phyloP scores from a whole-genome alignment of 192 early-diverging fungal species.

The Tieghemiomyces parasiticus region DNA sequence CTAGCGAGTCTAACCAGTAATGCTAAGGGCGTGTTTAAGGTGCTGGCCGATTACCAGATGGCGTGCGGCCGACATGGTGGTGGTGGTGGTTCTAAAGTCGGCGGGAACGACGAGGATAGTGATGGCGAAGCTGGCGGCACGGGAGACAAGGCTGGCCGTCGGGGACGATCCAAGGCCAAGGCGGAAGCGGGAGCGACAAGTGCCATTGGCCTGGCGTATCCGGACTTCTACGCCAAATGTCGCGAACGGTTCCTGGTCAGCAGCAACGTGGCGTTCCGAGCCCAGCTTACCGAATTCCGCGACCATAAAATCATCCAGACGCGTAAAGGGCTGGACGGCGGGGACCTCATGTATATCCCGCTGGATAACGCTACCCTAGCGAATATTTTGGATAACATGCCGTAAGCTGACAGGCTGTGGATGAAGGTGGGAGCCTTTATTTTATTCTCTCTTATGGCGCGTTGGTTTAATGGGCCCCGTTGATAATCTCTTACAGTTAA shows the following conservation, averaged over 20 bases:
- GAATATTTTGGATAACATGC: slow-evolving; percentile 51
- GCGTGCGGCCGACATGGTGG: no score
- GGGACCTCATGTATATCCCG: slow-evolving; percentile 59
- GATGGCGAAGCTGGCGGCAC: slow-evolving; percentile 15
- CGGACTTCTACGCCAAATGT: slow-evolving; percentile 50
- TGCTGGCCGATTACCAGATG: slow-evolving; percentile 78
- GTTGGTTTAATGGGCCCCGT: neutral
- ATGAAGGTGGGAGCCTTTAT: neutral
- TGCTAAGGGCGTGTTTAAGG: slow-evolving; percentile 67
- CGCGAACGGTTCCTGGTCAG: slow-evolving; percentile 71
- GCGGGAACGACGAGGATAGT: slow-evolving; percentile 19
- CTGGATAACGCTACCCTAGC: slow-evolving; percentile 45
- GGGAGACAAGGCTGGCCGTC: no score
- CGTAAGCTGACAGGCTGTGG: neutral
- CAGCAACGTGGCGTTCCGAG: slow-evolving; percentile 69
- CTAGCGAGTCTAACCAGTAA: slow-evolving; percentile 69
- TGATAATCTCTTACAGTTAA: neutral
- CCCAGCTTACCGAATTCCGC: slow-evolving; percentile 84
- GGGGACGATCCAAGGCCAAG: slow-evolving; percentile 17
- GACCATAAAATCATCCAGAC: slow-evolving; percentile 80
- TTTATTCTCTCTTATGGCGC: neutral
- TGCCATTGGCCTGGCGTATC: slow-evolving; percentile 43
- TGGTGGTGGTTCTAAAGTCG: no score
- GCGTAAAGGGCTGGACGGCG: slow-evolving; percentile 37
- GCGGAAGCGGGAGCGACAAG: slow-evolving; percentile 10